These are phyloP conservation scores for Powellomyces hirtus DNA, from an alignment of 192 early-diverging fungal species.

Conservation along the genomic window DNA sequence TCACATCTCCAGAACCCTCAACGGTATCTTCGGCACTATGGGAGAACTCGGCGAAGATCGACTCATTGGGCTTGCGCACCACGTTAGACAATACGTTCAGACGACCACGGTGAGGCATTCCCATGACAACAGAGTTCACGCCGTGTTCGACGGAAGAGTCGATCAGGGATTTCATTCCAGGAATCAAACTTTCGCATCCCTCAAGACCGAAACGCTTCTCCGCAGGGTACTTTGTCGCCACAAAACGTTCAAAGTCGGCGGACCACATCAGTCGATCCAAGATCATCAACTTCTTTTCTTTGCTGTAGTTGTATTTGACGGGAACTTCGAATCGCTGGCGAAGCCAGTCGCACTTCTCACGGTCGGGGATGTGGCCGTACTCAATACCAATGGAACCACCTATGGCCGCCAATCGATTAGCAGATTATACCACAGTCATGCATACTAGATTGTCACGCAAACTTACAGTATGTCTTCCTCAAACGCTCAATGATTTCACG, in stretches of 20 bases:
- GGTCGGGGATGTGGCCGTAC: conserved; percentile 98
- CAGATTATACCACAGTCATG: not conserved
- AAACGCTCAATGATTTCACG: conserved; percentile 85
- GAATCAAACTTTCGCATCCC: conserved; percentile 95
- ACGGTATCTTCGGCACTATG: conserved; percentile 80
- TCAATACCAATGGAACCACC: conserved; percentile 92
- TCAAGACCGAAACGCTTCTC: conserved; percentile 99
- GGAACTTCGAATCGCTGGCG: conserved; percentile 89
- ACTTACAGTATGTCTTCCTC: conserved; percentile 82
- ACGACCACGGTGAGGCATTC: conserved; percentile 99
- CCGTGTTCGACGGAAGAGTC: conserved; percentile 94
- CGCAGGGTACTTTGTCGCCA: conserved; percentile 93
- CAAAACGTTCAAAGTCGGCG: conserved; percentile 94
- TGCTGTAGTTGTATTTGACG: conserved; percentile 81
- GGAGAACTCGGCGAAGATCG: conserved; percentile 97
- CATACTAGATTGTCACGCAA: not conserved
- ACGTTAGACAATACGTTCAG: conserved; percentile 98
- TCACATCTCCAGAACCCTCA: conserved; percentile 93
- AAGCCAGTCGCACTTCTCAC: conserved; percentile 96
- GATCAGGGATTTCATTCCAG: conserved; percentile 97
- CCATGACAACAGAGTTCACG: conserved; percentile 93
- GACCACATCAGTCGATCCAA: conserved; percentile 97
- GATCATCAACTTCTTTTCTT: conserved; percentile 87
- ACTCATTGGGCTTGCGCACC: conserved; percentile 97
- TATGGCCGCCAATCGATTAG: conserved; percentile 19